Evolutionary conservation across 2,329 filamentous ascomycete species (phyloP), one percentile per base, ranked within the genome.

Genomic region (Colletotrichum costaricense): DNA sequence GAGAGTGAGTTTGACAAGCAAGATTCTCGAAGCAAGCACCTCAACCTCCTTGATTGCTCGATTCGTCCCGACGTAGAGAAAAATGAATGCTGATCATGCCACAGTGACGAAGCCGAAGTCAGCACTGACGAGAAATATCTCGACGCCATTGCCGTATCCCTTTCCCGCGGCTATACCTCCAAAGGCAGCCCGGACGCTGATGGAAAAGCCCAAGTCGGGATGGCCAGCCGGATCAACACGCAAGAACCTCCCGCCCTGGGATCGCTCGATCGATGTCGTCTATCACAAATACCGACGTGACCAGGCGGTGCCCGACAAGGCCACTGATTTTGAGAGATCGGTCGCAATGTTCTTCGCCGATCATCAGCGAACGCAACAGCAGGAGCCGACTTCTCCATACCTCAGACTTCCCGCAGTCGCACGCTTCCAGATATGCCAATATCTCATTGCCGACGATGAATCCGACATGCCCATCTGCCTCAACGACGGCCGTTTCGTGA

Each of bases 221-320:
- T 72, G 16, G 81, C 80, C 38, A 74, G 80, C 3, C 78, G 80
- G 3, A 78, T 49, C 56, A 22, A 52, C 57, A 28, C 63, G 70
- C 14, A 62, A 69, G 26, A 69, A 55, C 9, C 62, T 74, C 1
- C 81, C 81, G 2, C 75, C 82, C 0, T 84, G 82, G 82, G 80
- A 84, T 59, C 80, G 82, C 2, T 76, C 77, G 11, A 74, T 83
- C n/a, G 82, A 84, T 30, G 72, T 82, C 6, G 79, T 84, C n/a
- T 82, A 80, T 54, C 81, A 83, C 60, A 71, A 75, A 2, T 24
- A 77, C 8, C 60, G 70, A 2, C 67, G 75, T 6, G 72, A 57
- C 55, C 68, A 75, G 4, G 24, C 16, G 4, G 14, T 55, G 28
- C n/a, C 49, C 8, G n/a, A 54, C 63, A 26, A 58, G 28, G 58